Evolutionary conservation across 2,329 filamentous ascomycete species (phyloP), one percentile per base, ranked within the genome.

Genomic region (Fusarium tricinctum): DNA sequence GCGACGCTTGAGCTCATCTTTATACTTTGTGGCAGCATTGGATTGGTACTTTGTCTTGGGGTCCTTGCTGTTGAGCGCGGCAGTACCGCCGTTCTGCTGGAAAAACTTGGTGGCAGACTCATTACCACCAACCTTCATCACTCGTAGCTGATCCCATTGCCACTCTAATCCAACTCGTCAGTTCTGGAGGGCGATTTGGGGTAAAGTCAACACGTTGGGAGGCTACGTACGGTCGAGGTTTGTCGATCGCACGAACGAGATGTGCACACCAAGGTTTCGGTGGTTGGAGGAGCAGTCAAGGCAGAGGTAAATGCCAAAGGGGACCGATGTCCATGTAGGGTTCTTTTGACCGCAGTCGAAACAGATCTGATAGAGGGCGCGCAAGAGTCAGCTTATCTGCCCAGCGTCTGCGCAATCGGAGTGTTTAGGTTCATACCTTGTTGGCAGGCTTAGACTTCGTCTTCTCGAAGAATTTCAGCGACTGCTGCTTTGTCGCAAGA

Each of bases 91-190:
- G 78, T 99, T 96, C 74, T 93, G 91, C 82, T 97, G 94, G 85
- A 98, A 99, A 85, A 93, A 99, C 82, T 97, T 97, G 76, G 94
- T 97, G 48, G 96, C 96, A 60, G 94, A 97, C 82, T 98, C 95
- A 77, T 99, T 99, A 59, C 96, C 96, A 70, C 96, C 96, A 17
- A 98, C 94, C 83, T 99, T 99, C 95, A 99, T 98, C 59, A 95
- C 82, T 52, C 96, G 92, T 63, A 99, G 87, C 80, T 99, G 96
- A 73, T 97, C 94, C 96, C 96, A 99, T 92, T 97, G 94, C 96
- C 96, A 99, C 84, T 93, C 91, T 92, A 74, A 38, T 52, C 28
- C 46, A 30, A 47, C 38, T 43, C 23, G 47, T 68, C 59, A 68
- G 69, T 79, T 43, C 35, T 51, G 28, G 46, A 13, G 38, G 38